Percentiles rank a stretch among this genome's conserved stretches.
phyloP scores from a whole-genome alignment of 1,139 yeast species.

The Lodderomyces jiufengensis region DNA sequence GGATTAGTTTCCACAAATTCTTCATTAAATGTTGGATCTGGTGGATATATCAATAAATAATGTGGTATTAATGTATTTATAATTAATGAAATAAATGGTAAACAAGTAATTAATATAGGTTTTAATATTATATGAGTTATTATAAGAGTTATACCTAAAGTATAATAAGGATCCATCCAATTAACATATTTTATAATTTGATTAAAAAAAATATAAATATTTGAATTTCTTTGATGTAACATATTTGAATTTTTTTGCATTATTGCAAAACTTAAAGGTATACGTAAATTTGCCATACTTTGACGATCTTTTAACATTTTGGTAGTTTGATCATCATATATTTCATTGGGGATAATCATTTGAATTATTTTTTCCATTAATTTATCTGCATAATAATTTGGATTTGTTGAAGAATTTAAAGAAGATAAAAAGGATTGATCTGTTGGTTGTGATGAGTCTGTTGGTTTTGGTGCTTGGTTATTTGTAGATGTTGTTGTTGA shows the following conservation, averaged over 20 bases:
- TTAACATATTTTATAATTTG: conserved; percentile 47
- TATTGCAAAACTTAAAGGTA: conserved; percentile 63
- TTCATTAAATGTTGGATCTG: conserved; percentile 23
- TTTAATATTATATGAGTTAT: conserved; percentile 58
- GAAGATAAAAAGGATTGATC: conserved; percentile 1
- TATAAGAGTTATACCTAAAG: conserved; percentile 55
- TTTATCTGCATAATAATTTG: conserved; percentile 51
- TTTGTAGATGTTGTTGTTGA: conserved; percentile 5
- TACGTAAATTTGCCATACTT: conserved; percentile 58
- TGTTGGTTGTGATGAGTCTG: neutral
- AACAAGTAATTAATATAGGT: conserved; percentile 52
- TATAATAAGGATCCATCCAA: conserved; percentile 65
- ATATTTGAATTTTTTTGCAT: conserved; percentile 70
- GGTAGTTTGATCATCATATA: conserved; percentile 36
- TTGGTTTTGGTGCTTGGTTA: neutral
- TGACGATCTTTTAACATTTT: conserved; percentile 45
- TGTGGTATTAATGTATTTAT: conserved; percentile 67
- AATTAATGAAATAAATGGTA: conserved; percentile 55
- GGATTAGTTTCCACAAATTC: conserved; percentile 40
- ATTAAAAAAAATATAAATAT: conserved; percentile 60
- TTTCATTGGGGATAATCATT: conserved; percentile 68
- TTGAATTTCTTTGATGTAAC: conserved; percentile 60
- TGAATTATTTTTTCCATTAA: conserved; percentile 64
- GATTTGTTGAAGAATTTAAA: conserved; percentile 16
- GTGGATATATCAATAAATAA: conserved; percentile 46